Evolutionary conservation across 2,329 filamentous ascomycete genomes (phyloP), one percentile per base, ranked within the genome.

Genomic region (Cercospora sp.): DNA sequence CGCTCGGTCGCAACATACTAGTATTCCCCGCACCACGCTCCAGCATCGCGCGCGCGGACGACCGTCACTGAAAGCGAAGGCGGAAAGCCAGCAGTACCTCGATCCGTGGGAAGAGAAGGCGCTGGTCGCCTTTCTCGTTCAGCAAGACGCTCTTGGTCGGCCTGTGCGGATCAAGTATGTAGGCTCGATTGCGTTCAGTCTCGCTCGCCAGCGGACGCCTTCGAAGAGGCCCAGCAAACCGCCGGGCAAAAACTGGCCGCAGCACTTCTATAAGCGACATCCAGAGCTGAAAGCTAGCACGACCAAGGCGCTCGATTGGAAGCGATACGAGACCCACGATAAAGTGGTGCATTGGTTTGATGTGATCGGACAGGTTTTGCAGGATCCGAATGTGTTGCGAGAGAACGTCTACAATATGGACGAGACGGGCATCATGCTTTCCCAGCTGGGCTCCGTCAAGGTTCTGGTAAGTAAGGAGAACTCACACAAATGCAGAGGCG

Each of bases 341-440:
- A 78, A 79, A 70, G 74, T 75, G 28, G 70, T 69, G 62, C 66
- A 75, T 13, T 78, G 70, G 74, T 78, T 80, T 73, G 65, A 73
- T 28, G 68, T 79, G 23, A 79, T 79, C 61, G 64, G 72, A 33
- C 65, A 70, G 62, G 72, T 74, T 30, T 63, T 79, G 7, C 36
- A 70, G 5, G 67, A 78, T 68, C 72, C 67, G 8, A 63, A 48
- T 9, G 69, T 77, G 31, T 51, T 76, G 33, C 63, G 57, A 39
- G 73, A 75, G 68, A 79, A 78, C 68, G 69, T 78, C 6, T 80
- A 80, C 67, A 79, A 79, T 64, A 78, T 80, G 68, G 76, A 80
- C 65, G 73, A 79, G 72, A 80, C 77, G 20, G 74, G 77, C 60
- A 71, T 79, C 13, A 72, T 79, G 68, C 71, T 80, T 28, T 70